phyloP scores from a whole-genome alignment of 345 rosid genomes.

The Moricandia arvensis region DNA sequence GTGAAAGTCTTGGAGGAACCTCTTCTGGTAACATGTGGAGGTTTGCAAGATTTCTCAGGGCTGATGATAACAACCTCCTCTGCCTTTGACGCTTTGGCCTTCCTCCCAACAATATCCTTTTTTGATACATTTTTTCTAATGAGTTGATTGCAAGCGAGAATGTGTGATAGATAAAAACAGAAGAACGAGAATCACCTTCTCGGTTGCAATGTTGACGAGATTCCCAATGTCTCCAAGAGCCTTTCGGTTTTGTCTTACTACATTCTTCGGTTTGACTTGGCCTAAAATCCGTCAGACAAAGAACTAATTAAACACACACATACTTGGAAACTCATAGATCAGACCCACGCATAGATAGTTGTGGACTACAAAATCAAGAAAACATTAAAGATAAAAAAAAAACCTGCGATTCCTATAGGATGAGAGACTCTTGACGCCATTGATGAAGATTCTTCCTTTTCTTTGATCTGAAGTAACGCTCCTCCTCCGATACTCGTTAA shows the following conservation, averaged over 20 bases:
- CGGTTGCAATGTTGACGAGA: slow-evolving; percentile 41
- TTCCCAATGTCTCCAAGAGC: slow-evolving; percentile 87
- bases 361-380: no score
- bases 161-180: neutral
- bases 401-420: slow-evolving; percentile 42
- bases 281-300: slow-evolving; percentile 22
- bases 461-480: slow-evolving; percentile 47
- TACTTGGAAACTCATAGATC: no score
- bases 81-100: slow-evolving; percentile 31
- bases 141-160: neutral
- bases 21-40: slow-evolving; percentile 33
- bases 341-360: no score
- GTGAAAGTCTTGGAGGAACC: slow-evolving; percentile 52
- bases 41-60: slow-evolving; percentile 45
- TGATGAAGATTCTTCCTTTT: slow-evolving; percentile 27
- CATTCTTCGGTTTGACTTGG: slow-evolving; percentile 52
- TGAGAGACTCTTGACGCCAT: slow-evolving; percentile 51
- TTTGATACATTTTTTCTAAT: neutral
- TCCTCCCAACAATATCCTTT: neutral
- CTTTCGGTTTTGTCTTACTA: slow-evolving; percentile 49
- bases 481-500: slow-evolving; percentile 51
- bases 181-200: slow-evolving; percentile 44
- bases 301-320: no score
- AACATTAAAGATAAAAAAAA: neutral
- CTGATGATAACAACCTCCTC: slow-evolving; percentile 47